phyloP scores from a whole-genome alignment of 1,139 yeast species.

The Zygoascus hellenicus region DNA sequence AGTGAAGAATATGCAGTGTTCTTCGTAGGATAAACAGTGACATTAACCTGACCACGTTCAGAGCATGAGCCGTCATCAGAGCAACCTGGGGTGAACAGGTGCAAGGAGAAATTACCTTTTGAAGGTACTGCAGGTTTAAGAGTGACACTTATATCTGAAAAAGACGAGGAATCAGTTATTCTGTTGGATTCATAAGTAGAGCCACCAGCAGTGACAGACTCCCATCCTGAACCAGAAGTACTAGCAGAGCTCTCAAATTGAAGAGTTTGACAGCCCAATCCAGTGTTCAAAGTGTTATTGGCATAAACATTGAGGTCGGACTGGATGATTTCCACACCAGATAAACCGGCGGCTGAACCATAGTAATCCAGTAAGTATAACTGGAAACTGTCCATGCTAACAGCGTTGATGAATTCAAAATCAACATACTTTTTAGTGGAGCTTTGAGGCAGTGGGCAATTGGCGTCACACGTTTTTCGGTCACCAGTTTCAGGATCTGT shows the following conservation, averaged over 20 bases:
- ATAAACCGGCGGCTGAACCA: conserved; percentile 61
- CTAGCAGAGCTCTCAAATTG: conserved; percentile 18
- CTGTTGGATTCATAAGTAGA: conserved; percentile 36
- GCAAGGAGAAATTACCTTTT: conserved; percentile 68
- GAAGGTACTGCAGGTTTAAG: conserved; percentile 62
- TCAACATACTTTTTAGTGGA: conserved; percentile 59
- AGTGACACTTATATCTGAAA: conserved; percentile 43
- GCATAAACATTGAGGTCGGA: conserved; percentile 56
- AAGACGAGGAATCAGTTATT: conserved; percentile 33
- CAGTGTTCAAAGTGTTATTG: conserved; percentile 64
- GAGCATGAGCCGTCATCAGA: conserved; percentile 59
- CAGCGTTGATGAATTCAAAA: conserved; percentile 67
- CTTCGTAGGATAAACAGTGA: conserved; percentile 50
- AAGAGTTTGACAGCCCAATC: conserved; percentile 37
- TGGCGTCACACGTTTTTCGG: conserved; percentile 66
- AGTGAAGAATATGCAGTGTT: conserved; percentile 38
- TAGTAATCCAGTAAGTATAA: conserved; percentile 65
- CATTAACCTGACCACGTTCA: conserved; percentile 71
- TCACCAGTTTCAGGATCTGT: conserved; percentile 63
- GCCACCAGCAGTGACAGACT: conserved; percentile 24
- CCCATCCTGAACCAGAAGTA: conserved; percentile 26
- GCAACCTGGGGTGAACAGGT: conserved; percentile 87
- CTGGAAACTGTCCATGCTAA: conserved; percentile 57
- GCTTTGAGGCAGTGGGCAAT: conserved; percentile 59
- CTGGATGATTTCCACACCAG: conserved; percentile 71